Evolutionary conservation across 139 green algal species (phyloP).

Genomic region (Chlorella sp.): DNA sequence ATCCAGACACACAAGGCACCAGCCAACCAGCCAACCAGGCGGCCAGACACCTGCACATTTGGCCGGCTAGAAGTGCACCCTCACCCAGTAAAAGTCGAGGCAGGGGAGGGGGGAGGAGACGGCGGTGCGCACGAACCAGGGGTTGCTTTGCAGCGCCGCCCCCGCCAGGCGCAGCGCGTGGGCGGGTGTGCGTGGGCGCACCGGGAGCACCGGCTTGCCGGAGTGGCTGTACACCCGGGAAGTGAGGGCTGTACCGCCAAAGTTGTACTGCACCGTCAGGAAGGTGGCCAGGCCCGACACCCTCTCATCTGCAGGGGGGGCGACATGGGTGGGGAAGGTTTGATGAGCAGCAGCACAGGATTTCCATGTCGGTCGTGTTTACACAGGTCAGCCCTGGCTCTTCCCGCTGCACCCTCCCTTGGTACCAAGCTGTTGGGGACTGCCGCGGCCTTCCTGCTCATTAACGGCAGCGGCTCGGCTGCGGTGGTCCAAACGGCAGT

Average conservation of each 20-base stretch:
- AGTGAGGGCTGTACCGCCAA: background rate
- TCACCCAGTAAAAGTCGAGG: constrained; percentile 19
- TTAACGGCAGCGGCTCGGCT: no score
- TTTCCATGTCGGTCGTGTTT: no score
- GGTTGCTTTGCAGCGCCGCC: background rate
- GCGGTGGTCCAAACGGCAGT: no score
- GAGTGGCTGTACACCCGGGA: background rate
- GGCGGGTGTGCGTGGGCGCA: background rate
- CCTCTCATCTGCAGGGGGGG: constrained; percentile 4
- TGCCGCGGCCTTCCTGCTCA: no score
- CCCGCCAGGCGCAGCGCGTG: background rate
- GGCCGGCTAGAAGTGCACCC: no score
- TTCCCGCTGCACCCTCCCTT: no score
- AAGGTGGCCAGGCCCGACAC: constrained; percentile 17
- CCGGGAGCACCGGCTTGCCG: background rate
- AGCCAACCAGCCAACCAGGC: no score
- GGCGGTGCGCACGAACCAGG: constrained; percentile 17
- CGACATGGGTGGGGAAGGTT: background rate
- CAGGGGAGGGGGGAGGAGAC: constrained; percentile 18
- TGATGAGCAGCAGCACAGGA: background rate
- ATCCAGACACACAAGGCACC: background rate
- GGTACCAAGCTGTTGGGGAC: no score
- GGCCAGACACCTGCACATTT: no score
- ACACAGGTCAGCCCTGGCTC: no score
- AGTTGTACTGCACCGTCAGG: constrained; percentile 1